These are phyloP conservation scores for Pseudisothecium myosuroides DNA, from an alignment of 225 moss, liverwort and hornwort genomes.

Conservation along the genomic window DNA sequence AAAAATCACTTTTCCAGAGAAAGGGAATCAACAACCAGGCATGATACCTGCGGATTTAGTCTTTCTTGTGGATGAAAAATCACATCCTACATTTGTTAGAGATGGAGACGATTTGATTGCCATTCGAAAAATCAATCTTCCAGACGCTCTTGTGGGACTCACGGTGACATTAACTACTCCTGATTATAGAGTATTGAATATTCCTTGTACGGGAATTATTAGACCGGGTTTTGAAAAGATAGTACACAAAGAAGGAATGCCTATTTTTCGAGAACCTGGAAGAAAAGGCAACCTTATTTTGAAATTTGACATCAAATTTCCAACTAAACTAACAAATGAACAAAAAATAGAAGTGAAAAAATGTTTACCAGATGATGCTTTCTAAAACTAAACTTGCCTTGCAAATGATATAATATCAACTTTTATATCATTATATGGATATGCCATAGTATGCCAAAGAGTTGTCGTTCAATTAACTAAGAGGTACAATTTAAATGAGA, in stretches of 20 bases:
- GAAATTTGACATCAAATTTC: conserved; percentile 71
- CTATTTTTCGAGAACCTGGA: conserved; percentile 51
- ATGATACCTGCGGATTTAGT: conserved; percentile 81
- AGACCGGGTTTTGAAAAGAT: conserved; percentile 52
- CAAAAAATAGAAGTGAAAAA: conserved; percentile 53
- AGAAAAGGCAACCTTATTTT: conserved; percentile 79
- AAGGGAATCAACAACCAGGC: conserved; percentile 64
- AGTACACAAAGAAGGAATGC: conserved; percentile 79
- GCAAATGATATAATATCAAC: neutral
- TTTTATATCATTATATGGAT: too few relatives aligned
- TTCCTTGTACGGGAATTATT: conserved; percentile 58
- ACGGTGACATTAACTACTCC: conserved; percentile 47
- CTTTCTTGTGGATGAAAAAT: conserved; percentile 69
- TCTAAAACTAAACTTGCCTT: neutral
- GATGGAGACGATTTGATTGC: conserved; percentile 76
- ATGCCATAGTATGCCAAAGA: neutral
- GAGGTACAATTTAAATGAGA: accelerated
- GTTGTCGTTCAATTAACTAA: neutral
- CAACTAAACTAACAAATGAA: conserved; percentile 28
- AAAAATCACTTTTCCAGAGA: conserved; percentile 70
- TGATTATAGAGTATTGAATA: conserved; percentile 67
- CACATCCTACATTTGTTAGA: conserved; percentile 51
- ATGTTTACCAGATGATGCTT: conserved; percentile 11
- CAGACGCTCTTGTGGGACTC: conserved; percentile 63
- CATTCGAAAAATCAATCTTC: conserved; percentile 35